Conservation (phyloP, 306 rosid genomes). For the Trifolium fragiferum region DNA sequence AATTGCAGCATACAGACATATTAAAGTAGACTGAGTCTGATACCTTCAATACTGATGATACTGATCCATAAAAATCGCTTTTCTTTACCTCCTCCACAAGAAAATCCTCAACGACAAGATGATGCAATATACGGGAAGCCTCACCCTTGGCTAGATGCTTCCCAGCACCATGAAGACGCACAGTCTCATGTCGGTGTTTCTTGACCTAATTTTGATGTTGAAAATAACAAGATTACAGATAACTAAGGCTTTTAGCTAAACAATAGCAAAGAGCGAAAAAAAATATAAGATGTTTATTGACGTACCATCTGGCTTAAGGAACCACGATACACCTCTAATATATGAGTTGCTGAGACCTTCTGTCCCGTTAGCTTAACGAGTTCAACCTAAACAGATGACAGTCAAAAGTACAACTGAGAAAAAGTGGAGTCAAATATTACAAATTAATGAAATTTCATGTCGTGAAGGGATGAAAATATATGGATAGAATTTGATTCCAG, state of each 20-base stretch:
- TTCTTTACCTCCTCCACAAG: constrained; percentile 90
- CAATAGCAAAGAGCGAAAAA: constrained; percentile 21
- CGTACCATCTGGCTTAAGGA: constrained; percentile 89
- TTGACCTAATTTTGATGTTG: constrained; percentile 66
- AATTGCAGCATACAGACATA: constrained; percentile 24
- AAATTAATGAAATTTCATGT: constrained; percentile 30
- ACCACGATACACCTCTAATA: constrained; percentile 91
- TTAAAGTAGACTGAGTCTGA: constrained; percentile 28
- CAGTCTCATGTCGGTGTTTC: constrained; percentile 76
- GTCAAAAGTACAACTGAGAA: constrained; percentile 37
- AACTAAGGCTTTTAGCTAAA: constrained; percentile 31
- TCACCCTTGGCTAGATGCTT: constrained; percentile 86
- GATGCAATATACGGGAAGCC: constrained; percentile 89
- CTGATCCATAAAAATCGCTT: constrained; percentile 90
- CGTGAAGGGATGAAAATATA: constrained; percentile 19
- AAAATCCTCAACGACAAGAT: constrained; percentile 81
- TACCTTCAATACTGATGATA: constrained; percentile 88
- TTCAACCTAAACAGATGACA: constrained; percentile 68
- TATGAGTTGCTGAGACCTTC: constrained; percentile 85
- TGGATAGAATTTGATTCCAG: constrained; percentile 45
- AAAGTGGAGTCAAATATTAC: constrained; percentile 30
- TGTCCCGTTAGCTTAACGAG: constrained; percentile 78
- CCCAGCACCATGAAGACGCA: constrained; percentile 87
- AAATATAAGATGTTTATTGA: constrained; percentile 27
- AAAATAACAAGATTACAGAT: constrained; percentile 35